These are phyloP conservation scores for Clavispora santaluciae DNA, from an alignment of 805 yeast genomes.

Conservation along the genomic window DNA sequence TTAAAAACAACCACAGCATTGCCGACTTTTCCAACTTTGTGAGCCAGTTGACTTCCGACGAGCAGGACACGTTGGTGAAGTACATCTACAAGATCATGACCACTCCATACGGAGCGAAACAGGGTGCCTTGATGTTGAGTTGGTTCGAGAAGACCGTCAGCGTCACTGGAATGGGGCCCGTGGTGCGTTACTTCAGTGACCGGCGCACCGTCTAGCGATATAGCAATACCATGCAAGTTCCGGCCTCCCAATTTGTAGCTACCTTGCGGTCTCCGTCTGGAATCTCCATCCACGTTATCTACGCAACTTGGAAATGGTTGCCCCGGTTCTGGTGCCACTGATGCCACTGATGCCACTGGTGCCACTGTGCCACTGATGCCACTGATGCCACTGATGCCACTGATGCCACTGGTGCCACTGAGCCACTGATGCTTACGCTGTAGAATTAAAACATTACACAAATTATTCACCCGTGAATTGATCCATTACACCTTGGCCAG, in stretches of 20 bases:
- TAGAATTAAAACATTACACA: neutral
- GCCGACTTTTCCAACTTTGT: constrained; percentile 62
- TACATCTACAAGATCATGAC: constrained; percentile 85
- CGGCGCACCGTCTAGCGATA: constrained; percentile 55
- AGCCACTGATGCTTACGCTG: too few relatives aligned
- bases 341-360: too few relatives aligned
- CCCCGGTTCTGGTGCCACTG: too few relatives aligned
- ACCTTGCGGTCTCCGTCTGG: too few relatives aligned
- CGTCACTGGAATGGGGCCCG: constrained; percentile 80
- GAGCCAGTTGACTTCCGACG: constrained; percentile 51
- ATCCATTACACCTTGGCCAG: neutral
- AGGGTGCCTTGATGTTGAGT: constrained; percentile 77
- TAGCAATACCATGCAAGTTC: too few relatives aligned
- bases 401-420: too few relatives aligned
- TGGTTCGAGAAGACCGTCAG: constrained; percentile 94
- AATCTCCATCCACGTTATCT: too few relatives aligned
- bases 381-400: too few relatives aligned
- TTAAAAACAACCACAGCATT: constrained; percentile 54
- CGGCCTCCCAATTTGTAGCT: too few relatives aligned
- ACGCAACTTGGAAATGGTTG: too few relatives aligned
- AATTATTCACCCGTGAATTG: neutral
- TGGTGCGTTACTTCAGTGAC: constrained; percentile 81
- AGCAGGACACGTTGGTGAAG: constrained; percentile 75
- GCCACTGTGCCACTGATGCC: too few relatives aligned
- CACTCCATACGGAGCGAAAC: constrained; percentile 69